Base-by-base conservation (phyloP, 371 early-diverging fungal species). In the Gilbertella persicaria region DNA sequence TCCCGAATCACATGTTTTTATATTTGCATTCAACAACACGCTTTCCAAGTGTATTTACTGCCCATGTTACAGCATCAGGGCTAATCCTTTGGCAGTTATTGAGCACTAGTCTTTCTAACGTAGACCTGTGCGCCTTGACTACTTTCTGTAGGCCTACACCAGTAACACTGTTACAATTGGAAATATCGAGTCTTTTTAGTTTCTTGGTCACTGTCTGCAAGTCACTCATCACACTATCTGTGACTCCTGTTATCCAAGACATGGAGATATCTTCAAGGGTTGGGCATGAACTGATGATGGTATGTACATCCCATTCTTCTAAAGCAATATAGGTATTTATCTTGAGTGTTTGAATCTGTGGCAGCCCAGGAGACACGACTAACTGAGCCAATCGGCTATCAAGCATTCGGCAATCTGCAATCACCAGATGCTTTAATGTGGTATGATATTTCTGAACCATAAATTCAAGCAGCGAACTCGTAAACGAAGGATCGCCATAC, bases 61-160 rank as follows among this genome's bases (percentile, higher is more conserved):
- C 71, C 56, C 60, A 75, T 4, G 45, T 21, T 9, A 69, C 36
- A 13, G 69, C 62, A 43, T 71, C 69, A 5, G 42, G 13, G n/a
- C 40, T 25, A 8, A 75, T 60, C 13, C 42, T 36, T 9, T 28
- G 43, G 33, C 75, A 75, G 12, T 62, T 49, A 7, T 60, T 60
- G 10, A 66, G 12, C 13, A 55, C 20, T 10, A 71, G 29, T 16
- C 36, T 55, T 26, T 53, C 25, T 5, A 71, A 17, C 3, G 56
- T 37, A 10, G 13, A 9, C 17, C 21, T 37, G 17, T 62, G 53
- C 2, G 48, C 30, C 7, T 59, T 49, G 24, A 71, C 45, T 7
- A 71, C n/a, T 0, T 50, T 28, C 12, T 63, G 54, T 0, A 75
- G 5, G 0, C 72, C 72, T 2, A 45, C 24, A 9, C 75, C 75